Evolutionary conservation across 192 early-diverging fungal species (phyloP).

Genomic region (Coemansia umbellata): DNA sequence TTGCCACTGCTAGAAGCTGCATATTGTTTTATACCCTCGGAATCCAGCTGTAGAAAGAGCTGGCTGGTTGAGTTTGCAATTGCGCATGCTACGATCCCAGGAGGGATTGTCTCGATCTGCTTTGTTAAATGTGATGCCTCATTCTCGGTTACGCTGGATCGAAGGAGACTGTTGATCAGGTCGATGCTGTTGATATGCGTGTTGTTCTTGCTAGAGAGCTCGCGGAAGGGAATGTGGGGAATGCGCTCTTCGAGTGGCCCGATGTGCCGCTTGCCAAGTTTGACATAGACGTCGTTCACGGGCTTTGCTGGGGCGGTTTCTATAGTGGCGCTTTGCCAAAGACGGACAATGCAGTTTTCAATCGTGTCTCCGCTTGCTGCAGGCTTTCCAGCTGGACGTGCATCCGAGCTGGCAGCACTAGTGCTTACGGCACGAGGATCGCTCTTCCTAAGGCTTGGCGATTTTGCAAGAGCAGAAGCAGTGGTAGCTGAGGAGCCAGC

Average conservation of each 20-base stretch:
- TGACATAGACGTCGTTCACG: conserved; percentile 31
- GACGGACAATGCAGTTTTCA: conserved; percentile 10
- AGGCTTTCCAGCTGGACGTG: neutral
- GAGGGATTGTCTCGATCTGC: conserved; percentile 36
- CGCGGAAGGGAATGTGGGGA: conserved; percentile 26
- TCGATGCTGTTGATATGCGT: conserved; percentile 24
- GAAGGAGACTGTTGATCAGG: conserved; percentile 34
- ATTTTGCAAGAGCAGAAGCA: neutral
- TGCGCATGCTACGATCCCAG: conserved; percentile 40
- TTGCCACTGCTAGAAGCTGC: conserved; percentile 3
- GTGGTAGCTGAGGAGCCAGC: neutral
- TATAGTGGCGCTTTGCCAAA: conserved; percentile 15
- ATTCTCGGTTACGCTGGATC: conserved; percentile 23
- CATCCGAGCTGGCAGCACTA: neutral
- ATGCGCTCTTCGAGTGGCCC: conserved; percentile 38
- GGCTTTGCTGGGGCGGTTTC: conserved; percentile 8
- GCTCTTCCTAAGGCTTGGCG: neutral
- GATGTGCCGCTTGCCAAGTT: conserved; percentile 26
- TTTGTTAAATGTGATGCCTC: conserved; percentile 21
- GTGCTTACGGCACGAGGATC: too few relatives aligned
- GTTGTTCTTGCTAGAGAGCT: conserved; percentile 12
- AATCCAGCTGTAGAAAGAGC: conserved; percentile 34
- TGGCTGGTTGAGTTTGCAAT: conserved; percentile 46
- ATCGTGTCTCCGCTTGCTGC: neutral
- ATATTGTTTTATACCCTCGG: conserved; percentile 23